Percentiles rank a stretch among this genome's conserved stretches.
These are phyloP conservation scores for Exophiala sideris DNA, from an alignment of 2,329 filamentous ascomycete genomes.

Conservation along the genomic window DNA sequence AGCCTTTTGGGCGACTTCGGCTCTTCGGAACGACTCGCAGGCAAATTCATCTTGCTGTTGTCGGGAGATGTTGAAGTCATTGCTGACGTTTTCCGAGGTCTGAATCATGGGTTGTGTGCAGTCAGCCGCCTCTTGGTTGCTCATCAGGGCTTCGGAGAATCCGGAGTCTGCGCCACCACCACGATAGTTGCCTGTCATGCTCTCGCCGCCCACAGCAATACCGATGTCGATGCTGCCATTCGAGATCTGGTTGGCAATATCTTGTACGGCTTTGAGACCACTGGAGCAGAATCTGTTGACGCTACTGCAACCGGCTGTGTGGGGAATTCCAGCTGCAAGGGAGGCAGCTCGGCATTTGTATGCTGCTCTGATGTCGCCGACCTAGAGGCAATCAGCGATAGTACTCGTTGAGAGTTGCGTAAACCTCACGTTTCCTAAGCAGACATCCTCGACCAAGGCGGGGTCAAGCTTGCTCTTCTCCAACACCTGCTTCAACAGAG, in stretches of 20 bases:
- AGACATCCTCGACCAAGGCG: slow-evolving; percentile 80
- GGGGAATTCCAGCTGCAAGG: slow-evolving; percentile 89
- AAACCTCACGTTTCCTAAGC: slow-evolving; percentile 75
- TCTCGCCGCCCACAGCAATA: slow-evolving; percentile 82
- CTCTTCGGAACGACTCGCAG: slow-evolving; percentile 80
- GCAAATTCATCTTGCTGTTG: slow-evolving; percentile 81
- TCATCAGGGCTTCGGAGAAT: slow-evolving; percentile 73
- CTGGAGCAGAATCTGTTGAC: slow-evolving; percentile 98
- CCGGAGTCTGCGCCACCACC: slow-evolving; percentile 62
- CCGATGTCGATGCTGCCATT: slow-evolving; percentile 80
- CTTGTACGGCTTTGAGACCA: slow-evolving; percentile 89
- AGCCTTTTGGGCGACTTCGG: slow-evolving; percentile 84
- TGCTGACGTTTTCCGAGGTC: slow-evolving; percentile 92
- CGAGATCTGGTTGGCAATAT: slow-evolving; percentile 85
- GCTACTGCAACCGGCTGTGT: slow-evolving; percentile 75
- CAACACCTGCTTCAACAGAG: slow-evolving; percentile 72
- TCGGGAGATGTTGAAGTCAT: slow-evolving; percentile 80
- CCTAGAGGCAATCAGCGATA: slow-evolving; percentile 40
- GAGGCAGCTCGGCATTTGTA: slow-evolving; percentile 88
- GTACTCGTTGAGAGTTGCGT: neutral
- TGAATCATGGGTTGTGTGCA: slow-evolving; percentile 97
- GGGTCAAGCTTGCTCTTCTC: slow-evolving; percentile 75
- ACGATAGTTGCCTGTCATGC: slow-evolving; percentile 61
- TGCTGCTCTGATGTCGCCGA: slow-evolving; percentile 78
- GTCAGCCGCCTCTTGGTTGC: slow-evolving; percentile 74